These are phyloP conservation scores for Dendryphion nanum DNA, from an alignment of 2,329 filamentous ascomycete genomes.

Conservation along the genomic window DNA sequence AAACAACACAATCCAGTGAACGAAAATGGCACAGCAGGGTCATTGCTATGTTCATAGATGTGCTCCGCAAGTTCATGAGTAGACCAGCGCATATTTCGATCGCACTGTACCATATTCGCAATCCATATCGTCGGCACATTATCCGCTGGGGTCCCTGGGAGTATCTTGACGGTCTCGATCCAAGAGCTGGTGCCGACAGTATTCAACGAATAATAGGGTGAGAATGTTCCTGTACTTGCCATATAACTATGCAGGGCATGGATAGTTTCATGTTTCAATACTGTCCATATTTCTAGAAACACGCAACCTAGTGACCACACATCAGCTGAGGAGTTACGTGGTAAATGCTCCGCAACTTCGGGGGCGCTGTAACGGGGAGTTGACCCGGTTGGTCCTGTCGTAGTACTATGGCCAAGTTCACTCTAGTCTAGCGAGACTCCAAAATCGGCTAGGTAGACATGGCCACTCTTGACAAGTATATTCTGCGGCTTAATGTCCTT, in stretches of 20 bases:
- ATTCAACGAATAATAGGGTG: not conserved
- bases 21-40: not conserved
- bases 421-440: not conserved
- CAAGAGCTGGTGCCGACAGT: not conserved
- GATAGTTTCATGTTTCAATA: not conserved
- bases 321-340: not conserved
- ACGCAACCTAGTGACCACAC: slow-evolving; percentile 1
- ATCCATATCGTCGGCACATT: not conserved
- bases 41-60: not conserved
- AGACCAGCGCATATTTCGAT: not conserved
- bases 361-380: not conserved
- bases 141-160: not conserved
- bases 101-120: not conserved
- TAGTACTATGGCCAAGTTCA: not conserved
- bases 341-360: not conserved
- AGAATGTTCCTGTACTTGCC: not conserved
- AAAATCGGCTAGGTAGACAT: slow-evolving; percentile 1
- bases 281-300: slow-evolving; percentile 1
- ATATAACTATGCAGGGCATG: not conserved
- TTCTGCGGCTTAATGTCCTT: slow-evolving; percentile 1
- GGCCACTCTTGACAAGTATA: not conserved
- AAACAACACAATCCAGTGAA: not conserved
- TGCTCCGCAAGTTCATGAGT: not conserved
- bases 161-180: not conserved
- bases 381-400: not conserved